Percentiles rank a stretch among this genome's conserved stretches.
Conservation (phyloP, 169 alveolate genomes). For the Eimeria brunetti region DNA sequence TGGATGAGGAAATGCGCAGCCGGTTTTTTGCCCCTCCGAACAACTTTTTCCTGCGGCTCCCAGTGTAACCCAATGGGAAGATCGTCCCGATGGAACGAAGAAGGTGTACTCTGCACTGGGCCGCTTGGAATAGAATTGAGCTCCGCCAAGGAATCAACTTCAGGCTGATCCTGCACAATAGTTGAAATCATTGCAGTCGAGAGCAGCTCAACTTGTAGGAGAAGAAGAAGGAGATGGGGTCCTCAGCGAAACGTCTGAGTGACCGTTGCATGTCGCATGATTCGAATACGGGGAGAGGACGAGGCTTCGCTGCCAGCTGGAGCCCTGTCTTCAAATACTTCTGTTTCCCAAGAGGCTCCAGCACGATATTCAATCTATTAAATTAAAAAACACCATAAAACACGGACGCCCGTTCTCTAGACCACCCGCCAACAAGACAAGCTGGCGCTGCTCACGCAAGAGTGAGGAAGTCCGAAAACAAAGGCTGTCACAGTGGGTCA, state of each 20-base stretch:
- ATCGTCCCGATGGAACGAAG: not conserved
- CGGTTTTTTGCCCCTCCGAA: not conserved
- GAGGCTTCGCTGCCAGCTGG: no score
- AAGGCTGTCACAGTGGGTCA: no score
- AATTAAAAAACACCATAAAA: no score
- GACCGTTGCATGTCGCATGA: not conserved
- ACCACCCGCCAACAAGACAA: no score
- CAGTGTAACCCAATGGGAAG: not conserved
- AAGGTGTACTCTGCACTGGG: not conserved
- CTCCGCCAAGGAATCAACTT: not conserved
- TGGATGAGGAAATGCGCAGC: not conserved
- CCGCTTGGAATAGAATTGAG: not conserved
- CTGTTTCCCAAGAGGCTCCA: no score
- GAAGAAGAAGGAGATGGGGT: not conserved
- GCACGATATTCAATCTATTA: no score
- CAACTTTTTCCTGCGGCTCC: not conserved
- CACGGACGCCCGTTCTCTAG: no score
- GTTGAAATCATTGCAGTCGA: constrained; percentile 10
- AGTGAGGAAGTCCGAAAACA: no score
- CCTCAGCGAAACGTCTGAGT: not conserved
- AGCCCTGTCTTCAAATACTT: no score
- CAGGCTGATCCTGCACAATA: not conserved
- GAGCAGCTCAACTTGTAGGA: not conserved
- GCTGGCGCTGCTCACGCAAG: no score
- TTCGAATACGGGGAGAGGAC: no score